These are phyloP conservation scores for Chenopodium suecicum DNA, from an alignment of 148 eudicot genomes.

Conservation along the genomic window DNA sequence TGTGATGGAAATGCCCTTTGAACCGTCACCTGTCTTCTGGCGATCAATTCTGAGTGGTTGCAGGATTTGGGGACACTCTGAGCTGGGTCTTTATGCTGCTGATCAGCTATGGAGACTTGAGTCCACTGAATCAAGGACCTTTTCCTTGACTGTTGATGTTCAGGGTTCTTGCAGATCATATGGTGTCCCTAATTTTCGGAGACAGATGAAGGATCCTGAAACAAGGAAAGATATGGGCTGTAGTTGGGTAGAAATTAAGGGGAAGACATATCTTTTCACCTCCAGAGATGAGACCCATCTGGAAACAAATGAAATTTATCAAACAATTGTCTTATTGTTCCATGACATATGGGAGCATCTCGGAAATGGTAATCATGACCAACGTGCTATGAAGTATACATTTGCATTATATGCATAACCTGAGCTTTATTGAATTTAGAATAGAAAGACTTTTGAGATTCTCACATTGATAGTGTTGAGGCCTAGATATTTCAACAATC, in stretches of 20 bases:
- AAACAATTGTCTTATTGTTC: conserved; percentile 17
- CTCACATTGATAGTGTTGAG: too few relatives aligned
- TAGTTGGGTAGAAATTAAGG: conserved; percentile 35
- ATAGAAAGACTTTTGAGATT: too few relatives aligned
- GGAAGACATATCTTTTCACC: conserved; percentile 23
- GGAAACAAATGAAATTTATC: conserved; percentile 21
- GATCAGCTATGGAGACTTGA: conserved; percentile 23
- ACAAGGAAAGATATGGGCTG: conserved; percentile 22
- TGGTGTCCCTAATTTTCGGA: conserved; percentile 18
- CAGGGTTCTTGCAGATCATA: conserved; percentile 21
- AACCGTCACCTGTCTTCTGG: conserved; percentile 30
- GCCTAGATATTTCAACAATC: too few relatives aligned
- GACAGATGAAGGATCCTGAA: conserved; percentile 19
- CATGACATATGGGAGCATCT: conserved; percentile 17
- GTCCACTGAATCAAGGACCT: conserved; percentile 29
- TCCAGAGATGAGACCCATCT: conserved; percentile 25
- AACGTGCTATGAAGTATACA: background rate
- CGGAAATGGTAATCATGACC: background rate
- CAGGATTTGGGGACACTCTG: conserved; percentile 30
- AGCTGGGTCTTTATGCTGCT: conserved; percentile 31
- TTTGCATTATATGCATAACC: background rate
- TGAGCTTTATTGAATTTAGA: background rate
- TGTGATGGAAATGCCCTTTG: too few relatives aligned
- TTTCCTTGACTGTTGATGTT: conserved; percentile 20
- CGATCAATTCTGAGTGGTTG: conserved; percentile 35